These are phyloP conservation scores for Lasiodiplodia sp. DNA, from an alignment of 2,329 filamentous ascomycete species.

Conservation along the genomic window DNA sequence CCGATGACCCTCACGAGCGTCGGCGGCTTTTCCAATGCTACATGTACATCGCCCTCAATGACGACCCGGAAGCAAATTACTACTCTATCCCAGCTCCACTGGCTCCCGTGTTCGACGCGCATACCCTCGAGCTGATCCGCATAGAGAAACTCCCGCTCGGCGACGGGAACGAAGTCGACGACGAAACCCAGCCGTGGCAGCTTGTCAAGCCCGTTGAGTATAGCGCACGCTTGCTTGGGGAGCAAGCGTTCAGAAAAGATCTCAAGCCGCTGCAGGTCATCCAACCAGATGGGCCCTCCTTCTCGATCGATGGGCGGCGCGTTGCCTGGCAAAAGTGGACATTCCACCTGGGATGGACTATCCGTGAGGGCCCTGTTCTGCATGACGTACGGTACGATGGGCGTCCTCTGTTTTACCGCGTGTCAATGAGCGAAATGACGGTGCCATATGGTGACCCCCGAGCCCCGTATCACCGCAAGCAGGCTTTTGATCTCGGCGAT, in stretches of 20 bases:
- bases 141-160: constrained; percentile 40
- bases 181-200: constrained; percentile 48
- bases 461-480: constrained; percentile 71
- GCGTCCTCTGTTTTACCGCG: constrained; percentile 70
- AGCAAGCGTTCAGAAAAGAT: constrained; percentile 52
- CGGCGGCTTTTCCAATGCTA: constrained; percentile 62
- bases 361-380: constrained; percentile 68
- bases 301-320: constrained; percentile 59
- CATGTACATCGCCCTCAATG: constrained; percentile 55
- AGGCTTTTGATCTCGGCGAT: constrained; percentile 76
- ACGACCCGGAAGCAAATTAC: constrained; percentile 52
- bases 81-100: constrained; percentile 49
- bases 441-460: constrained; percentile 43
- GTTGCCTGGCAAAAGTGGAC: constrained; percentile 58
- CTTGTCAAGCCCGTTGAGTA: constrained; percentile 52
- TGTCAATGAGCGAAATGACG: constrained; percentile 73
- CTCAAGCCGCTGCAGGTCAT: constrained; percentile 74
- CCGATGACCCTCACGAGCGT: constrained; percentile 56
- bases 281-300: constrained; percentile 74
- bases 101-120: constrained; percentile 46
- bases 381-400: constrained; percentile 74
- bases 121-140: constrained; percentile 45
- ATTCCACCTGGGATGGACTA: constrained; percentile 49
- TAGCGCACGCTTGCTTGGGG: constrained; percentile 60
- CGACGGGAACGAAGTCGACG: constrained; percentile 48